Evolutionary conservation across 2,329 filamentous ascomycete species (phyloP), one percentile per base, ranked within the genome.

Genomic region (Grosmannia serpens): DNA sequence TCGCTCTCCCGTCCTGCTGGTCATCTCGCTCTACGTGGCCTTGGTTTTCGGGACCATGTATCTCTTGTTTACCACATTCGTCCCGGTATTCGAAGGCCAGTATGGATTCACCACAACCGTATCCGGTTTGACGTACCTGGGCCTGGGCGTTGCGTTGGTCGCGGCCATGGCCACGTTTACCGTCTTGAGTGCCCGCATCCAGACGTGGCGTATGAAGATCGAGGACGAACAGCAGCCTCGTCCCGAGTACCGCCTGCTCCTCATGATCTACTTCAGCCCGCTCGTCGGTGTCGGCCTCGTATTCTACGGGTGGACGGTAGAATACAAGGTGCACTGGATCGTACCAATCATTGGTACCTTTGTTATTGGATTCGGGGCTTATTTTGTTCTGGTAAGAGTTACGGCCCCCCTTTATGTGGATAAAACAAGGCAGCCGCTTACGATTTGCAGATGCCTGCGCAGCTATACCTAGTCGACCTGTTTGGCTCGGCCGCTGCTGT

Each of bases 271-370:
- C 56, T 72, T 73, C 29, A 73, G 68, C 33, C 57, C 71, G 2
- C 29, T 68, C 22, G 72, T 81, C 4, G 77, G 77, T 0, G 64
- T 75, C 17, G 74, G 74, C 1, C 67, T 81, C 35, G 79, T 81
- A 65, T 71, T 73, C 67, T 81, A 80, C 62, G 78, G 77, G 9
- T 81, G 78, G 77, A 74, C 75, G 0, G 70, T 74, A 0, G 64
- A 80, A 10, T 69, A 74, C 11, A 63, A 67, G 13, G 70, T 75
- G 1, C 77, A 79, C 59, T 81, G 77, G 77, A 76, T 81, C 31
- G 76, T 75, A 0, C 77, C 78, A 3, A 75, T 82, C 63, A 66
- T 82, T 4, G 80, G 77, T 3, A 57, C 55, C 17, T 26, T 20
- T 6, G 4, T 57, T 47, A 24, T 22, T 1, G 44, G 44, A 15